Base-by-base conservation (phyloP, 2,329 filamentous ascomycete species). In the Sporothrix luriei region DNA sequence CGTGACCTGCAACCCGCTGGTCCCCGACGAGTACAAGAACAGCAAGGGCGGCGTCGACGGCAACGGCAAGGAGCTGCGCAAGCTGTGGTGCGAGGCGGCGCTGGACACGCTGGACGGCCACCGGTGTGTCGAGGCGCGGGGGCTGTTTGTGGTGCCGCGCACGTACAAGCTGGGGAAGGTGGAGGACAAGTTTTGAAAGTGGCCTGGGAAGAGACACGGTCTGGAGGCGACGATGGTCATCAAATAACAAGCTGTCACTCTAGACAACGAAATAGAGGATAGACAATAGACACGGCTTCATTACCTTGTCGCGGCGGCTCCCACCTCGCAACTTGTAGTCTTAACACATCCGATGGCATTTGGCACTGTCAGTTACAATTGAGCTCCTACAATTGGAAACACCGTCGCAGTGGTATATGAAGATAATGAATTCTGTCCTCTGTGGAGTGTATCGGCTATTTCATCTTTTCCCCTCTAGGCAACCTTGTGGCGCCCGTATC, bases 121-220 rank as follows among this genome's bases (percentile, higher is more conserved):
- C 43, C 76, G 88, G 11, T 87, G 83, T 74, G 88, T 89, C 0
- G 84, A 85, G 75, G 88, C 87, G 0, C 84, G 81, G 65, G 85
- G 79, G 7, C 75, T 89, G 62, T 89, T 88, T 75, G 85, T 88
- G 49, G 84, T 87, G n/a, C 85, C 86, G 5, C 84, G 83, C 76
- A 80, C 78, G 14, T 77, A 83, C 71, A 77, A 80, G 69, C 69
- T 74, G n/a, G 66, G 54, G 11, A 68, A 52, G 38, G 68, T 74
- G 1, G 55, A 70, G 13, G 71, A 71, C 14, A 69, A 68, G 19
- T 74, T 74, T 43, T 75, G 55, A 49, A 19, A 24, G 7, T 52
- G 51, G 13, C 5, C 5, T 46, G 5, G 19, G 4, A 24, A 5
- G n/a, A 9, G 19, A 33, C 33, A 33, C 33, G 33, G 13, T 19